phyloP scores from a whole-genome alignment of 345 rosid genomes.

The Trapa incisa region DNA sequence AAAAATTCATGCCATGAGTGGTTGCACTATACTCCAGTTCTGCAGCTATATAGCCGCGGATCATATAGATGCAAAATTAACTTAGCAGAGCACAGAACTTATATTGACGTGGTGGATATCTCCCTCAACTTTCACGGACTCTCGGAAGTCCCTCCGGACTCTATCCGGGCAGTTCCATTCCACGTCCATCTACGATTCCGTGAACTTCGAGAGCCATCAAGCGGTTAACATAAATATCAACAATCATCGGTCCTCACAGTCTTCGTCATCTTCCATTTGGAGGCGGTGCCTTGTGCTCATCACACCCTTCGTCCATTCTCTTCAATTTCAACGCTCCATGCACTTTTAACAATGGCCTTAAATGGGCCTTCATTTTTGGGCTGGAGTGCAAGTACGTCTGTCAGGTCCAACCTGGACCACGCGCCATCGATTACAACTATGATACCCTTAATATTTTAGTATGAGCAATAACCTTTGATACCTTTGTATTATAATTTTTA shows the following conservation, averaged over 20 bases:
- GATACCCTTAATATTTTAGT: no score
- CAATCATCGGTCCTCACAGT: not conserved
- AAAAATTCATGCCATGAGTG: no score
- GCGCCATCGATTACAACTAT: no score
- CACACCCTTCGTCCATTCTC: not conserved
- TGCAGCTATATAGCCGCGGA: no score
- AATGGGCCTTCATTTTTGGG: no score
- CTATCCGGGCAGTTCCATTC: slow-evolving; percentile 79
- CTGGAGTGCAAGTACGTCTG: no score
- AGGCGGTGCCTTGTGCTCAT: not conserved
- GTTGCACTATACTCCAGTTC: no score
- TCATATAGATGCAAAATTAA: no score
- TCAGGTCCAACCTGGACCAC: no score
- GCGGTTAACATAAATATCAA: not conserved
- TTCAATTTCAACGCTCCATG: not conserved
- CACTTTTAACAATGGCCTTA: not conserved
- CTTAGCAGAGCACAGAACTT: slow-evolving; percentile 82
- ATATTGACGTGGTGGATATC: slow-evolving; percentile 97
- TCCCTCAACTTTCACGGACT: slow-evolving; percentile 84
- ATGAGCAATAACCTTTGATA: no score
- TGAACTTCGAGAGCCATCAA: no score
- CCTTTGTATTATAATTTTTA: no score
- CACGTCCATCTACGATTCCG: slow-evolving; percentile 14
- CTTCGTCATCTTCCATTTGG: not conserved
- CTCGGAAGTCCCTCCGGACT: slow-evolving; percentile 87